Conservation (phyloP, 208 protist species). For the Leishmania amazonensis region DNA sequence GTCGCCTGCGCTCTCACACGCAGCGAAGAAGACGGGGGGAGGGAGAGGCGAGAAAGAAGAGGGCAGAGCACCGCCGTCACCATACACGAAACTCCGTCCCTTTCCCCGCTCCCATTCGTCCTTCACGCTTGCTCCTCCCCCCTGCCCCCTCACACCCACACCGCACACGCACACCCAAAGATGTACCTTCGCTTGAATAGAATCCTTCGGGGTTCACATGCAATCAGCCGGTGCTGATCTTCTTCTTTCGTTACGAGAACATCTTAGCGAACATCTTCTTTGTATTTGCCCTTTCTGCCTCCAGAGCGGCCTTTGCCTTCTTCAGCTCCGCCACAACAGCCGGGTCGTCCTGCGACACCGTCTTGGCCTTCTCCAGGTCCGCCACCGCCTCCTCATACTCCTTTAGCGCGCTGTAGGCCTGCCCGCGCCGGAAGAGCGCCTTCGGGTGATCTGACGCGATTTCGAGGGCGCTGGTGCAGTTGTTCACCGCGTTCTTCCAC, state of each 20-base stretch:
- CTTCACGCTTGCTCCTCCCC: neutral
- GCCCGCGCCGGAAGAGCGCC: constrained; percentile 71
- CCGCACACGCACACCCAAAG: neutral
- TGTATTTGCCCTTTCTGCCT: constrained; percentile 50
- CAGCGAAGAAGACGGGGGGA: neutral
- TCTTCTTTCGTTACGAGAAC: constrained; percentile 34
- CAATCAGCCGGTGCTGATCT: neutral
- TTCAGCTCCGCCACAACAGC: constrained; percentile 53
- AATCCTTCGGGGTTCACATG: neutral
- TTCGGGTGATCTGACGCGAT: constrained; percentile 56
- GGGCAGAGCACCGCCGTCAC: neutral
- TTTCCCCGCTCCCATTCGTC: neutral
- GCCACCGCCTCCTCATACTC: constrained; percentile 51
- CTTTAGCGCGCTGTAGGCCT: constrained; percentile 54
- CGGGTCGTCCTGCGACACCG: constrained; percentile 45
- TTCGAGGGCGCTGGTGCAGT: constrained; percentile 65
- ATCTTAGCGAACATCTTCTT: constrained; percentile 79
- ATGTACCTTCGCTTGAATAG: neutral
- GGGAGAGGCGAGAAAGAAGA: neutral
- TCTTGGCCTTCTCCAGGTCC: constrained; percentile 50
- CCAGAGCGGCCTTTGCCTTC: constrained; percentile 30
- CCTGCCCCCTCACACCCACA: neutral
- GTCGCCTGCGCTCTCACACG: neutral
- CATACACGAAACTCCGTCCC: neutral
- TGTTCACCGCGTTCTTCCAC: constrained; percentile 70